Percentiles rank a stretch among this genome's conserved stretches.
Conservation (phyloP, 345 rosid species). For the Brassica carinata region DNA sequence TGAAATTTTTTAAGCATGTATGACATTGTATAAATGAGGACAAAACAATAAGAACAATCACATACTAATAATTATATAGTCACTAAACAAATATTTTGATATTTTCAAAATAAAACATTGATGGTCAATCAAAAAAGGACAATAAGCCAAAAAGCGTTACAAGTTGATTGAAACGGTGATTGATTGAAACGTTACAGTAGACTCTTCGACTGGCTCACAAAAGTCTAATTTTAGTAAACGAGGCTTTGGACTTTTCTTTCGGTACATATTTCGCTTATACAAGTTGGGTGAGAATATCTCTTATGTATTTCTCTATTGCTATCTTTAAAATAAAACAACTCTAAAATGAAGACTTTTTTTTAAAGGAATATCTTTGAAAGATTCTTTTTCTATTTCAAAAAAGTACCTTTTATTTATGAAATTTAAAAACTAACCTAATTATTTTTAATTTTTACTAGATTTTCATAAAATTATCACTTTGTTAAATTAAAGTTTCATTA, state of each 20-base stretch:
- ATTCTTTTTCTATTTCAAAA: too few species aligned
- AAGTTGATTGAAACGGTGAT: background rate
- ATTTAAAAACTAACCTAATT: too few species aligned
- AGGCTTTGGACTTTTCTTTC: background rate
- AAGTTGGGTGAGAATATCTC: too few species aligned
- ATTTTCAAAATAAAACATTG: background rate
- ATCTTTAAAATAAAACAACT: too few species aligned
- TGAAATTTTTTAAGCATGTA: background rate
- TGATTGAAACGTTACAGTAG: background rate
- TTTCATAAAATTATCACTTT: too few species aligned
- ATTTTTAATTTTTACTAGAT: too few species aligned
- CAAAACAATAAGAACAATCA: background rate
- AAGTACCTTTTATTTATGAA: too few species aligned
- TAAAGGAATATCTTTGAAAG: too few species aligned
- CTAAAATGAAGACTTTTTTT: too few species aligned
- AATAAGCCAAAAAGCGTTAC: background rate
- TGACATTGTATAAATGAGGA: background rate
- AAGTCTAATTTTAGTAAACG: background rate
- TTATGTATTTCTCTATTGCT: too few species aligned
- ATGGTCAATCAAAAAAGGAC: background rate
- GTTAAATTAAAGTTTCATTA: too few species aligned
- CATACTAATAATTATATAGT: background rate
- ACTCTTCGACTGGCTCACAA: background rate
- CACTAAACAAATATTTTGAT: background rate
- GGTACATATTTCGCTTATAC: background rate